Percentiles rank a stretch among this genome's conserved stretches.
Conservation (phyloP, 768 basidiomycete genomes). For the Boletus rubescentipes region DNA sequence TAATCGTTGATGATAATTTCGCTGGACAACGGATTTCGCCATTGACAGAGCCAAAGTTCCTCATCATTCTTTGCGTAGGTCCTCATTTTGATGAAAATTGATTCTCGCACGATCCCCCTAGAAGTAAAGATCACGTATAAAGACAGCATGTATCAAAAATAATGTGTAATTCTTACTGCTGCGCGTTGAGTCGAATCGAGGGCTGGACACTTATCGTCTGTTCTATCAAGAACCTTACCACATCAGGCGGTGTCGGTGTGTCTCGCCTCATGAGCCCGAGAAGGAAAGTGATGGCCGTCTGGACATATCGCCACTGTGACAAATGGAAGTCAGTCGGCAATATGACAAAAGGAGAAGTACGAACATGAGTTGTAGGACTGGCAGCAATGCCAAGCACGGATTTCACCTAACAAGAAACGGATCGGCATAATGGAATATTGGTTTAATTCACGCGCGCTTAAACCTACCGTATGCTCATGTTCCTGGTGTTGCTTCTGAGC, state of each 20-base stretch:
- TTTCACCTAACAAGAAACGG: constrained; percentile 43
- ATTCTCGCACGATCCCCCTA: constrained; percentile 67
- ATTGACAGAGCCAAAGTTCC: constrained; percentile 73
- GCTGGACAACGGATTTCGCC: constrained; percentile 60
- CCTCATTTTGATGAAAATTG: constrained; percentile 71
- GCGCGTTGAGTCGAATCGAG: constrained; percentile 60
- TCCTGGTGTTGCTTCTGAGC: constrained; percentile 44
- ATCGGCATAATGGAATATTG: neutral
- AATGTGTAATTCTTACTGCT: constrained; percentile 45
- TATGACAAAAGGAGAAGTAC: constrained; percentile 22
- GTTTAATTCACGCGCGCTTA: neutral
- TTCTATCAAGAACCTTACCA: constrained; percentile 62
- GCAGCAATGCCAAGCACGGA: constrained; percentile 60
- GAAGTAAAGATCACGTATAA: neutral
- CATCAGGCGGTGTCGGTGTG: constrained; percentile 45
- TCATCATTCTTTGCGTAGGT: constrained; percentile 62
- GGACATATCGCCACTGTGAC: constrained; percentile 78
- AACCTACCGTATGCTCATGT: constrained; percentile 50
- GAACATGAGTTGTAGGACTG: constrained; percentile 68
- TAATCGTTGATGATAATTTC: constrained; percentile 49
- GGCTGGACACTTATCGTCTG: constrained; percentile 72
- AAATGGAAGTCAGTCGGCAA: constrained; percentile 7
- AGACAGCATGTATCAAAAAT: neutral
- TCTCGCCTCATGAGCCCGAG: constrained; percentile 65
- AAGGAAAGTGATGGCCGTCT: constrained; percentile 66